Conservation (phyloP, 129 eudicot genomes). For the Pittosporum tobira region DNA sequence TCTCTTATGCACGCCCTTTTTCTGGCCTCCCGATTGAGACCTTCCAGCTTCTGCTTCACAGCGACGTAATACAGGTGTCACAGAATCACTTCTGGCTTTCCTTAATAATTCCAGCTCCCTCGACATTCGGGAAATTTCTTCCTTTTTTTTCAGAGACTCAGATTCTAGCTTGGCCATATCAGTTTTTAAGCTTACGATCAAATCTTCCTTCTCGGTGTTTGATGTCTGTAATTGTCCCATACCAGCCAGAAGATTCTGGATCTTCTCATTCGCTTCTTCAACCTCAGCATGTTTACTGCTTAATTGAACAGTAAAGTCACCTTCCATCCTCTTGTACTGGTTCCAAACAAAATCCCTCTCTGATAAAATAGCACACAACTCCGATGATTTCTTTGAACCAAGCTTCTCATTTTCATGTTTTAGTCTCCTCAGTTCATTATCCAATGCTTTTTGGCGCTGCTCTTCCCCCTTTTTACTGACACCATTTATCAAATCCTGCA, state of each 20-base stretch:
- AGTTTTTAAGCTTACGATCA: constrained; percentile 13
- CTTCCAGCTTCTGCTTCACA: constrained; percentile 10
- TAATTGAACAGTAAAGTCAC: constrained; percentile 16
- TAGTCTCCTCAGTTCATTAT: constrained; percentile 23
- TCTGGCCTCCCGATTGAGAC: constrained; percentile 15
- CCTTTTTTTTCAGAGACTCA: constrained; percentile 22
- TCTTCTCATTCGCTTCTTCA: constrained; percentile 30
- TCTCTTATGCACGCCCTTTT: background rate
- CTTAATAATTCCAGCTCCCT: constrained; percentile 23
- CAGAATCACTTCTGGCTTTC: constrained; percentile 17
- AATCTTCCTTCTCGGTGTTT: constrained; percentile 21
- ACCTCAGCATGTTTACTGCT: constrained; percentile 23
- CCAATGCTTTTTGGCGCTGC: constrained; percentile 1
- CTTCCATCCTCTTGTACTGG: constrained; percentile 34
- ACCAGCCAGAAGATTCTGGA: constrained; percentile 15
- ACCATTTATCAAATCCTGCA: background rate
- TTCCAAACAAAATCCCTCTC: constrained; percentile 48
- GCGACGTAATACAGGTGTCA: constrained; percentile 21
- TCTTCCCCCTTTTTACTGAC: background rate
- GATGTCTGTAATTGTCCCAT: constrained; percentile 39
- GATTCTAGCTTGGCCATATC: constrained; percentile 27
- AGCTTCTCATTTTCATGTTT: constrained; percentile 29
- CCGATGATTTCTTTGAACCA: background rate
- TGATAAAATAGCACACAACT: constrained; percentile 27
- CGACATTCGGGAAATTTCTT: constrained; percentile 25